Evolutionary conservation across 768 basidiomycete genomes (phyloP).

Genomic region (Mycena belliarum): DNA sequence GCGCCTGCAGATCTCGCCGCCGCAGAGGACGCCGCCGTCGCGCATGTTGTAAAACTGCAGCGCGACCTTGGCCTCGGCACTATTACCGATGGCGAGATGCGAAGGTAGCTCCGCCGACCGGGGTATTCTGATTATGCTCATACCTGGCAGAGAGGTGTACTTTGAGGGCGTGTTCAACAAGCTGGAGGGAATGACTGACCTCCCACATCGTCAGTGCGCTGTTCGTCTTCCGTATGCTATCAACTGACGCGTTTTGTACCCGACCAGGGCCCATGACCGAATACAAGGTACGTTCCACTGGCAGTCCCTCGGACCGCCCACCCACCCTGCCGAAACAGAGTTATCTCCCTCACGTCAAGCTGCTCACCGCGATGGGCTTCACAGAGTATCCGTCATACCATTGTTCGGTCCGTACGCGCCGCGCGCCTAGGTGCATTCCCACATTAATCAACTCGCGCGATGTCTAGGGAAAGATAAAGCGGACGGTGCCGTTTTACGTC

Average conservation of each 20-base stretch:
- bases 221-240: conserved; percentile 4
- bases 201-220: conserved; percentile 45
- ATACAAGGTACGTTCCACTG: conserved; percentile 45
- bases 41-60: conserved; percentile 54
- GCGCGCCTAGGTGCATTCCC: not conserved
- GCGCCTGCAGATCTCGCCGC: conserved; percentile 43
- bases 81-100: conserved; percentile 65
- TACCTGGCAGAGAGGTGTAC: conserved; percentile 47
- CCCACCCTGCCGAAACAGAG: conserved; percentile 27
- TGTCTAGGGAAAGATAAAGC: conserved; percentile 60
- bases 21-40: conserved; percentile 56
- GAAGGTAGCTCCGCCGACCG: conserved; percentile 33
- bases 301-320: not conserved
- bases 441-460: conserved; percentile 25
- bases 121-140: not conserved
- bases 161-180: conserved; percentile 70
- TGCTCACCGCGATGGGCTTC: conserved; percentile 43
- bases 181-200: conserved; percentile 59
- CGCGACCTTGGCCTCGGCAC: conserved; percentile 54
- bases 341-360: conserved; percentile 48
- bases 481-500: conserved; percentile 61
- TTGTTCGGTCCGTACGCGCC: conserved; percentile 44
- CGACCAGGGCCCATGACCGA: conserved; percentile 43
- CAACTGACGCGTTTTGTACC: conserved; percentile 1
- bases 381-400: conserved; percentile 41